Evolutionary conservation across 2,329 filamentous ascomycete genomes (phyloP).

Genomic region (Metarhizium anisopliae): DNA sequence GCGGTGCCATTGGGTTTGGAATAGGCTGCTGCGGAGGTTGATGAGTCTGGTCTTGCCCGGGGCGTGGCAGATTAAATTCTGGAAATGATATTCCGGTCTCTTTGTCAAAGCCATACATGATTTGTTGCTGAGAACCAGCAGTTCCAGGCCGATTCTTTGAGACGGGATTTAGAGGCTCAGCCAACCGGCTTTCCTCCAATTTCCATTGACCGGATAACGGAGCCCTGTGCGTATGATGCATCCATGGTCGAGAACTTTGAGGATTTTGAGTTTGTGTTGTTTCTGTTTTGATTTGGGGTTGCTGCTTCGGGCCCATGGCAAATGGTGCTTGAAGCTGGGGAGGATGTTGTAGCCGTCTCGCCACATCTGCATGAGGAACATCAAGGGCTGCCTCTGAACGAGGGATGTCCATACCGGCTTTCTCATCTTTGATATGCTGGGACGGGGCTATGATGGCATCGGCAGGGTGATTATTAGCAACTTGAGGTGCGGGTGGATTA

Average conservation of each 20-base stretch:
- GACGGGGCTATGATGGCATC: background rate
- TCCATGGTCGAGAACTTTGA: background rate
- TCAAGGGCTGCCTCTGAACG: background rate
- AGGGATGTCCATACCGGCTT: background rate
- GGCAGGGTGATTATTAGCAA: background rate
- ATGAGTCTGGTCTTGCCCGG: conserved; percentile 12
- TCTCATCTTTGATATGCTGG: background rate
- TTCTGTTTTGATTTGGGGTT: background rate
- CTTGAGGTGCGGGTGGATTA: background rate
- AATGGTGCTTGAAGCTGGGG: background rate
- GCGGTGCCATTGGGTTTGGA: background rate
- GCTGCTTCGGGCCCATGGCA: background rate
- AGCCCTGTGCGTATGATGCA: conserved; percentile 31
- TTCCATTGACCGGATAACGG: conserved; percentile 41
- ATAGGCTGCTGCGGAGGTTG: conserved; percentile 8
- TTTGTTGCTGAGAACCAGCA: conserved; percentile 18
- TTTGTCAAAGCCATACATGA: conserved; percentile 38
- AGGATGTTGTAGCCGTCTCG: background rate
- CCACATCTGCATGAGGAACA: background rate
- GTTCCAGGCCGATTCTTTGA: conserved; percentile 25
- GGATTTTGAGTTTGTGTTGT: background rate
- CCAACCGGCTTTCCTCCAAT: conserved; percentile 44
- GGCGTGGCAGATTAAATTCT: conserved; percentile 6
- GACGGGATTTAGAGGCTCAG: conserved; percentile 35
- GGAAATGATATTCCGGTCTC: conserved; percentile 32